phyloP scores from a whole-genome alignment of 2,329 filamentous ascomycete genomes.

The Stagonosporopsis tanaceti region DNA sequence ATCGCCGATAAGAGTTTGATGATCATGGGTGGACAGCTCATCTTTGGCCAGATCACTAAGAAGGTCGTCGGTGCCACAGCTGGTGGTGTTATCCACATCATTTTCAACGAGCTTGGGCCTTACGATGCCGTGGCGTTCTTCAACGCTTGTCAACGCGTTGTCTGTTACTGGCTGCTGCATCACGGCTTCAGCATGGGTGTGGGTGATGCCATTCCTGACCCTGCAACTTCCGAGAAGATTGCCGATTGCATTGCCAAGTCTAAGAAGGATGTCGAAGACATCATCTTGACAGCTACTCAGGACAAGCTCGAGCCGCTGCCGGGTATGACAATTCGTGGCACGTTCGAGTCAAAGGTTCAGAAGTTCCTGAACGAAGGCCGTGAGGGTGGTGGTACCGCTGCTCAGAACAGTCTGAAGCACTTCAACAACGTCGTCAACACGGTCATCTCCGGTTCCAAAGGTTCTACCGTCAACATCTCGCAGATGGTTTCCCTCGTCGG shows the following conservation, averaged over 20 bases:
- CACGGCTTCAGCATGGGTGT: slow-evolving; percentile 98
- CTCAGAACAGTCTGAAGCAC: slow-evolving; percentile 91
- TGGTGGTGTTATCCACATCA: slow-evolving; percentile 92
- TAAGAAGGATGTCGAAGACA: slow-evolving; percentile 79
- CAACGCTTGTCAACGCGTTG: slow-evolving; percentile 91
- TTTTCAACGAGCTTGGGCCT: slow-evolving; percentile 92
- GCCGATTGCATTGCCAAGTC: slow-evolving; percentile 81
- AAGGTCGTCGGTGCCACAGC: slow-evolving; percentile 90
- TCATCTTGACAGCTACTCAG: slow-evolving; percentile 80
- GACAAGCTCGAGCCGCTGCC: slow-evolving; percentile 91
- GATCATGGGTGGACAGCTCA: slow-evolving; percentile 85
- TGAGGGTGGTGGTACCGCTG: slow-evolving; percentile 93
- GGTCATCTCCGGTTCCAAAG: slow-evolving; percentile 96
- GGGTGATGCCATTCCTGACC: slow-evolving; percentile 95
- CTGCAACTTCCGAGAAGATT: slow-evolving; percentile 82
- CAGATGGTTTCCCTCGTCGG: slow-evolving; percentile 99
- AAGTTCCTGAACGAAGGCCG: slow-evolving; percentile 93
- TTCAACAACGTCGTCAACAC: slow-evolving; percentile 97
- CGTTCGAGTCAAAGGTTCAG: slow-evolving; percentile 96
- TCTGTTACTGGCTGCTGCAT: slow-evolving; percentile 97
- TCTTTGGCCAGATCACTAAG: slow-evolving; percentile 92
- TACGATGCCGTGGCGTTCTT: slow-evolving; percentile 92
- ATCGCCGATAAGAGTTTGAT: slow-evolving; percentile 79
- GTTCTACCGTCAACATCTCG: slow-evolving; percentile 98
- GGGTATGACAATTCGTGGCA: slow-evolving; percentile 98